phyloP scores from a whole-genome alignment of 352 stramenopile genomes.

The Globisporangium paddicum region DNA sequence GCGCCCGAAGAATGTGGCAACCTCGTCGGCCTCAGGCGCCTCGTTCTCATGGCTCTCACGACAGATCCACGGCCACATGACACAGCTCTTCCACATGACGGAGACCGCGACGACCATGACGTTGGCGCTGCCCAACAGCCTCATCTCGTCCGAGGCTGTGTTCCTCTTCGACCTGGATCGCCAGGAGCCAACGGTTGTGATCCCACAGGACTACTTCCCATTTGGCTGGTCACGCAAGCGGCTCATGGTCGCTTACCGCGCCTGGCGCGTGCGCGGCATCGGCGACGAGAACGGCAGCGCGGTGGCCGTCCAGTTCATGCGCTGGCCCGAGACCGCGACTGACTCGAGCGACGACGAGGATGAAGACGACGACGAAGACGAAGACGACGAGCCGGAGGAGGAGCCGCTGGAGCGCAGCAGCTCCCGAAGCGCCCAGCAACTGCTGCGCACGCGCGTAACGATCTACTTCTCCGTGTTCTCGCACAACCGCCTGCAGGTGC shows the following conservation, averaged over 20 bases:
- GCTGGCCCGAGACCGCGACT: conserved; percentile 37
- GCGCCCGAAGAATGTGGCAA: conserved; percentile 10
- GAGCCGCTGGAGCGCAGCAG: conserved; percentile 29
- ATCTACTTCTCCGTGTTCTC: conserved; percentile 62
- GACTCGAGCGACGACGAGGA: conserved; percentile 1
- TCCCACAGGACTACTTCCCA: conserved; percentile 56
- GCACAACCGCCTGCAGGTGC: conserved; percentile 39
- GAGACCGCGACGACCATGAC: conserved; percentile 59
- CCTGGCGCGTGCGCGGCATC: conserved; percentile 54
- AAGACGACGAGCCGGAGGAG: conserved; percentile 45
- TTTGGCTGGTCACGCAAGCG: conserved; percentile 46
- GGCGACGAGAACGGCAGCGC: conserved; percentile 42
- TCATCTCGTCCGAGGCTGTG: conserved; percentile 46
- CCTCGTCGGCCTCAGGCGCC: conserved; percentile 20
- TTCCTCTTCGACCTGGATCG: conserved; percentile 48
- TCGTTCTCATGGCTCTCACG: conserved; percentile 47
- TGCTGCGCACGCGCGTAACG: conserved; percentile 53
- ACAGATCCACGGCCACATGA: conserved; percentile 50
- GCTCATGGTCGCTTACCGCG: conserved; percentile 54
- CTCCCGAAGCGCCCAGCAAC: conserved; percentile 15
- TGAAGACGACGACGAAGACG: conserved; percentile 16
- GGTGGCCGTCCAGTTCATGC: conserved; percentile 57
- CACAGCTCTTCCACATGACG: conserved; percentile 46
- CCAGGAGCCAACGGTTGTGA: conserved; percentile 31
- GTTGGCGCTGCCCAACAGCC: conserved; percentile 48